Base-by-base conservation (phyloP, 257 asterid genomes). In the Penstemon davidsonii region DNA sequence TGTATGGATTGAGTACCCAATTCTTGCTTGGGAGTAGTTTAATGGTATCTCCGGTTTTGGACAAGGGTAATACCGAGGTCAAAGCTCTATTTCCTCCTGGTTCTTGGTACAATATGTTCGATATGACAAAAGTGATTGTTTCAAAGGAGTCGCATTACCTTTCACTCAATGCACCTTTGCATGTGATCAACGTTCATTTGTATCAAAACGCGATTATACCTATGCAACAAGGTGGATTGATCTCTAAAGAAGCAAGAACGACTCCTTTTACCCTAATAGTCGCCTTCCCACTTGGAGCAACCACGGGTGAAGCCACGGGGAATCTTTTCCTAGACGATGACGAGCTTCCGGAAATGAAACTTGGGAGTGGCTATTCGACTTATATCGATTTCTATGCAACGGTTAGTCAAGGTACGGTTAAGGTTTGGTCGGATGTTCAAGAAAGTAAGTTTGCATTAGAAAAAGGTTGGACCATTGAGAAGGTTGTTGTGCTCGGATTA, bases 1-100 rank as follows among this genome's bases (percentile, higher is more conserved):
- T 80, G 10, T 94, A 94, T 40, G 99, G 80, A 0, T 33, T 91
- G 67, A 94, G 98, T 82, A 81, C 92, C 0, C 99, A 94, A 40
- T 94, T 88, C 84, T 69, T 94, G 77, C 77, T 94, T 3, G 99
- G 99, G 37, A 84, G 82, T 25, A 80, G 87, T 0, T 47, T 94
- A 1, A 87, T 94, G 99, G 90, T 94, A 66, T 88, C 98, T 0
- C 99, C 97, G 0, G 99, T 94, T 45, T 80, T 94, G 0, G 87
- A 85, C 1, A 18, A 74, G 15, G 81, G 81, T 7, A 80, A 81
- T 69, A 82, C 82, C 0, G 70, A 79, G 68, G 96, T 94, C 7
- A 74, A 77, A 49, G 96, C 87, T 0, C 60, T 81, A 15, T 91
- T 94, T 33, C 96, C 96, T 0, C 86, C 90, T 0, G 99, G 98